Evolutionary conservation across 2,329 filamentous ascomycete species (phyloP).

Genomic region (Exutisphaerella laricina): DNA sequence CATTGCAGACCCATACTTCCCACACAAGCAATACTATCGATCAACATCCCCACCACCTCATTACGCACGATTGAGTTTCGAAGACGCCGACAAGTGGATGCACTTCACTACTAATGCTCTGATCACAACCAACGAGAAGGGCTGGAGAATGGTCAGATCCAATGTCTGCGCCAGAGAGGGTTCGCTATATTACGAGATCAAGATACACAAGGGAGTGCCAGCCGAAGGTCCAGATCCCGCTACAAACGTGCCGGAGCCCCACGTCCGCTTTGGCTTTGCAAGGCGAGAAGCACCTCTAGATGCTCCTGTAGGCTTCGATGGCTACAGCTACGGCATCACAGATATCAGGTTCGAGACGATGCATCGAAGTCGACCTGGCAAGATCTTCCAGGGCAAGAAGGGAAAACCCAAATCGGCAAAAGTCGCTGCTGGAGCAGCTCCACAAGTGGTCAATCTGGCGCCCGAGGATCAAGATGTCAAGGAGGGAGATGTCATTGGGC

Average conservation of each 20-base stretch:
- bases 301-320: constrained; percentile 78
- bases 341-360: constrained; percentile 88
- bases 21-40: constrained; percentile 81
- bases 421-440: constrained; percentile 49
- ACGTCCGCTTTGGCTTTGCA: constrained; percentile 80
- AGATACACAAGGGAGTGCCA: constrained; percentile 71
- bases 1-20: constrained; percentile 81
- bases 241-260: constrained; percentile 45
- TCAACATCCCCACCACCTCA: constrained; percentile 82
- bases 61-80: constrained; percentile 79
- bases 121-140: constrained; percentile 83
- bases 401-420: constrained; percentile 34
- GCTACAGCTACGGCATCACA: constrained; percentile 88
- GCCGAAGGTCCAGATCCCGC: constrained; percentile 38
- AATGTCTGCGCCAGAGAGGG: constrained; percentile 89
- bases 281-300: constrained; percentile 75
- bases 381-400: constrained; percentile 56
- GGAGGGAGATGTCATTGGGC: constrained; percentile 88
- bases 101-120: constrained; percentile 66
- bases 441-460: constrained; percentile 25
- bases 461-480: constrained; percentile 63
- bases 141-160: constrained; percentile 83
- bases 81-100: constrained; percentile 82
- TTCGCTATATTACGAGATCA: constrained; percentile 90
- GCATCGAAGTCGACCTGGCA: constrained; percentile 87